Evolutionary conservation across 768 basidiomycete species (phyloP), one percentile per base, ranked within the genome.

Genomic region (Boletales sp.): DNA sequence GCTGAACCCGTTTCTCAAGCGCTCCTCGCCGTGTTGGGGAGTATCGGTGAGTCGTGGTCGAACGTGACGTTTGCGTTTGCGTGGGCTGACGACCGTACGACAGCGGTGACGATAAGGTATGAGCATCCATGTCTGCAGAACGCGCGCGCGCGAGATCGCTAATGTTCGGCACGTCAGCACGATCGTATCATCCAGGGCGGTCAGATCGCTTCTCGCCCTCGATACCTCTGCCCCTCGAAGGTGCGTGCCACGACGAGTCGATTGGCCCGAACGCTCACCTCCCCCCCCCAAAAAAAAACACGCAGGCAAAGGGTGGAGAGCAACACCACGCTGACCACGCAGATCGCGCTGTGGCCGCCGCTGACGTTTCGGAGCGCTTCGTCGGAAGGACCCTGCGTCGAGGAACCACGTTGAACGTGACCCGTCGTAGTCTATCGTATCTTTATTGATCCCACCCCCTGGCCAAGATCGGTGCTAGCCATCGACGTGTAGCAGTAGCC

Each of bases 41-140:
- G 43, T 31, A 2, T 0, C 17, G 51, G 59, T 61, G 27, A 48
- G 59, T 45, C 12, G 0, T 21, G 21, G 21, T 21, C 21, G 4
- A 21, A 21, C n/a, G n/a, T 29, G 8, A 7, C 29, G 12, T 36
- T n/a, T n/a, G n/a, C n/a, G n/a, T n/a, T n/a, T n/a, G n/a, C n/a
- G n/a, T n/a, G n/a, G 5, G 15, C 51, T 61, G 34, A 61, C 27
- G 2, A 18, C 1, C 11, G 5, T 27, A 14, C 3, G 37, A 14
- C 29, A 62, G 59, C 56, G 9, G 8, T 52, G 21, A 35, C 38
- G 17, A 14, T 34, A 39, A 58, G 52, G 59, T 62, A 43, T 32
- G 4, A 15, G 2, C 32, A 18, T 31, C 6, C 21, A 4, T 38
- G 46, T 40, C 11, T 11, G 2, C 4, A 18, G 21, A 21, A n/a